These are phyloP conservation scores for Daldinia loculata DNA, from an alignment of 495 filamentous ascomycete species.

Conservation along the genomic window DNA sequence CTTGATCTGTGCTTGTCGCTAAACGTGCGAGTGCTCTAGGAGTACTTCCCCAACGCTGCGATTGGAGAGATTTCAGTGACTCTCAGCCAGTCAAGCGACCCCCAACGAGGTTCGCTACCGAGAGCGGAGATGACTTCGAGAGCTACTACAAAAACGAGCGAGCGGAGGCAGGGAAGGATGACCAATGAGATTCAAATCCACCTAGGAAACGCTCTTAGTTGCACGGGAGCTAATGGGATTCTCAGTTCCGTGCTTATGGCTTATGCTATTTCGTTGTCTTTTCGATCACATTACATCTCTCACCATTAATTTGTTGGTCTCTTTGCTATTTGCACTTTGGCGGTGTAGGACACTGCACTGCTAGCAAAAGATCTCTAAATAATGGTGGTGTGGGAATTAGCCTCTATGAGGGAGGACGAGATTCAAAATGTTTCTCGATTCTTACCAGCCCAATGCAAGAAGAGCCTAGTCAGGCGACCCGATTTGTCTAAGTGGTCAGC, in stretches of 20 bases:
- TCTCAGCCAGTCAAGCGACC: slow-evolving; percentile 45
- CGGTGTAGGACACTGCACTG: slow-evolving; percentile 30
- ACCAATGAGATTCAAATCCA: slow-evolving; percentile 42
- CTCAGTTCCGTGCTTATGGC: slow-evolving; percentile 38
- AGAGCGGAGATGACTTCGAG: slow-evolving; percentile 35
- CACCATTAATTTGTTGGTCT: slow-evolving; percentile 16
- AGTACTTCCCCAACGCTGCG: slow-evolving; percentile 36
- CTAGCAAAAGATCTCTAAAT: slow-evolving; percentile 9
- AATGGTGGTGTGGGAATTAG: slow-evolving; percentile 40
- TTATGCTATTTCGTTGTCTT: slow-evolving; percentile 38
- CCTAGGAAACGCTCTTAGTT: slow-evolving; percentile 33
- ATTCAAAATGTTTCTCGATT: slow-evolving; percentile 41
- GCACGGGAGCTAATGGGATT: slow-evolving; percentile 42
- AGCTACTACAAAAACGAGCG: slow-evolving; percentile 29
- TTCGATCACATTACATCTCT: slow-evolving; percentile 33
- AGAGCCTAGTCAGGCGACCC: slow-evolving; percentile 47
- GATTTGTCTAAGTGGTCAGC: slow-evolving; percentile 48
- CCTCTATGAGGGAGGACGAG: slow-evolving; percentile 35
- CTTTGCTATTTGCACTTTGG: slow-evolving; percentile 22
- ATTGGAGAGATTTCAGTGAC: slow-evolving; percentile 47
- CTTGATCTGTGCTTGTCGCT: slow-evolving; percentile 51
- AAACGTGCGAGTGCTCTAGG: slow-evolving; percentile 36
- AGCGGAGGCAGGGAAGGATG: slow-evolving; percentile 35
- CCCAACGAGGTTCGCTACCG: slow-evolving; percentile 32
- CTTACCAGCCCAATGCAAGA: slow-evolving; percentile 45